Percentiles rank a stretch among this genome's conserved stretches.
Conservation (phyloP, 306 rosid genomes). For the Quercus engelmannii region DNA sequence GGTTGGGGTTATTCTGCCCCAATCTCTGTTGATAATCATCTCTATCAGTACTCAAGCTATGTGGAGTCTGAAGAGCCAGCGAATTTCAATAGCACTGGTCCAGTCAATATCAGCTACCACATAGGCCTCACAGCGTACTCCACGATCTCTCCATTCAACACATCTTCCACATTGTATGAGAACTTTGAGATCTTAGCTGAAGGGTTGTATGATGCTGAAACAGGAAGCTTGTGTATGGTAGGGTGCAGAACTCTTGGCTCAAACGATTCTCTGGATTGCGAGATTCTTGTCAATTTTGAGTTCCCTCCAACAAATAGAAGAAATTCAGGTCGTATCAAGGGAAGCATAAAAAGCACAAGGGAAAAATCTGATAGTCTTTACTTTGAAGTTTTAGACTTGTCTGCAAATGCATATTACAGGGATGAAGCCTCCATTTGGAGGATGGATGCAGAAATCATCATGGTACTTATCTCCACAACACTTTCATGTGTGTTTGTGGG, state of each 20-base stretch:
- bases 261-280: constrained; percentile 41
- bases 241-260: constrained; percentile 42
- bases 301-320: constrained; percentile 30
- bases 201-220: constrained; percentile 48
- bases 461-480: constrained; percentile 50
- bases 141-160: constrained; percentile 2
- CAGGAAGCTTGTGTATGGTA: constrained; percentile 63
- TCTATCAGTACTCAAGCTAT: background rate
- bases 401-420: constrained; percentile 14
- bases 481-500: constrained; percentile 48
- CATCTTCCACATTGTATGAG: background rate
- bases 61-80: background rate
- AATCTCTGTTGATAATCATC: constrained; percentile 25
- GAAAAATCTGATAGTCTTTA: constrained; percentile 37
- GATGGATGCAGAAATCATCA: constrained; percentile 46
- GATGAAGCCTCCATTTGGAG: constrained; percentile 29
- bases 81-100: background rate
- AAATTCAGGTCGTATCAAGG: constrained; percentile 16
- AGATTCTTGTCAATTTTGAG: constrained; percentile 46
- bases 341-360: constrained; percentile 51
- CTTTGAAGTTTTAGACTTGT: constrained; percentile 38
- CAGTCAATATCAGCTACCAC: constrained; percentile 22
- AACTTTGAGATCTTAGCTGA: constrained; percentile 39
- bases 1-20: constrained; percentile 42
- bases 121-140: background rate